phyloP scores from a whole-genome alignment of 805 yeast genomes.

The Vanderwaltozyma tropicalis region DNA sequence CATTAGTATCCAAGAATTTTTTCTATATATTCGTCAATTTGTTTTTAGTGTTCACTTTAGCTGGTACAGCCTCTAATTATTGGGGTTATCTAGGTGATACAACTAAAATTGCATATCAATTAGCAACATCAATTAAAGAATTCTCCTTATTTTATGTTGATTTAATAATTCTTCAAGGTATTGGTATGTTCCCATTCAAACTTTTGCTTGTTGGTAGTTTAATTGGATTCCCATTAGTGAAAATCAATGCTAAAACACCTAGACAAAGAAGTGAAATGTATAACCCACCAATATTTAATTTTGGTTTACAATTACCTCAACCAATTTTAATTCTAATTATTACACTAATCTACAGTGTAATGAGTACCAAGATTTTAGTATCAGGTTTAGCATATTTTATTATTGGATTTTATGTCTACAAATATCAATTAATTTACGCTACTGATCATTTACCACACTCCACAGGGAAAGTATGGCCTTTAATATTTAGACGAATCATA shows the following conservation, averaged over 20 bases:
- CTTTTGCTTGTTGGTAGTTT: conserved; percentile 72
- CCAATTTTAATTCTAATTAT: conserved; percentile 80
- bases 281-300: conserved; percentile 85
- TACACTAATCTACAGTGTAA: conserved; percentile 75
- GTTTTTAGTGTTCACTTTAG: conserved; percentile 87
- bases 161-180: conserved; percentile 66
- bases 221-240: conserved; percentile 60
- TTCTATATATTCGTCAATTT: conserved; percentile 89
- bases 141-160: conserved; percentile 86
- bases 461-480: conserved; percentile 93
- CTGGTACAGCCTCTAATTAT: conserved; percentile 78
- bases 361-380: conserved; percentile 76
- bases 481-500: conserved; percentile 71
- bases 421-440: conserved; percentile 81
- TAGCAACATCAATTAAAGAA: conserved; percentile 72
- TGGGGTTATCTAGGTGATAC: conserved; percentile 82
- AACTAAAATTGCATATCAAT: conserved; percentile 73
- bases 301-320: conserved; percentile 85
- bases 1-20: conserved; percentile 85
- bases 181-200: conserved; percentile 86
- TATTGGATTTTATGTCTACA: conserved; percentile 79
- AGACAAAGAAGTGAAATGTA: conserved; percentile 66
- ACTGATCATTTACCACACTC: conserved; percentile 95
- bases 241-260: conserved; percentile 62
- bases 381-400: conserved; percentile 79